Base-by-base conservation (phyloP, 129 eudicot species). In the Chrysanthemum makinoi region DNA sequence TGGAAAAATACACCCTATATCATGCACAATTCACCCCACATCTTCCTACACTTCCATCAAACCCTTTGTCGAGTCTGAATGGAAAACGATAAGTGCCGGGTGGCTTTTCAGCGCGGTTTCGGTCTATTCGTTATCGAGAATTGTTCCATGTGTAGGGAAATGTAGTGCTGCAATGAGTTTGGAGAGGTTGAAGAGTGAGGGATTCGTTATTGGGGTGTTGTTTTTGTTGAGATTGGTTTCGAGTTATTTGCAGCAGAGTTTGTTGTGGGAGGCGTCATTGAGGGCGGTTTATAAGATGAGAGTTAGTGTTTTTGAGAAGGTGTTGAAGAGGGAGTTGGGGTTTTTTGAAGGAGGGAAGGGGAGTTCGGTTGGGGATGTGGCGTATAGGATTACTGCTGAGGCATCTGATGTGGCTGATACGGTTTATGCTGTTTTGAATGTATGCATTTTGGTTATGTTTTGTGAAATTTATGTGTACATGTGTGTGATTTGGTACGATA, bases 251-350 rank as follows among this genome's bases (percentile, higher is more conserved):
- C 98, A 94, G 79, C 93, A 94, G 70, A 83, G 89, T 64, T 79
- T 87, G 65, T 62, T 89, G n/a, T 90, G 92, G 98, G 98, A 89
- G 24, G 98, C 97, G n/a, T n/a, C 97, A 63, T 52, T 94, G 68
- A 77, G 70, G 5, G 74, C 85, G 62, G 90, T 78, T 53, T 80
- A 82, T 76, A 73, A 79, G 72, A 62, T 88, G 70, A 79, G 99
- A 81, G 87, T 81, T 80, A 57, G 61, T 83, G 99, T 90, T 54
- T 94, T 87, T 66, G 65, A 83, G 68, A 90, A 73, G 83, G 99
- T 94, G 69, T 84, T 87, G 82, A 62, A 69, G 83, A 84, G 99
- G 60, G 97, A 94, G 66, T 90, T 94, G 50, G 91, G 87, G 83
- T 94, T 90, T 63, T 94, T 86, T 39, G 97, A 89, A 49, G 83